phyloP scores from a whole-genome alignment of 2,329 filamentous ascomycete genomes.

The Onygenales sp. region DNA sequence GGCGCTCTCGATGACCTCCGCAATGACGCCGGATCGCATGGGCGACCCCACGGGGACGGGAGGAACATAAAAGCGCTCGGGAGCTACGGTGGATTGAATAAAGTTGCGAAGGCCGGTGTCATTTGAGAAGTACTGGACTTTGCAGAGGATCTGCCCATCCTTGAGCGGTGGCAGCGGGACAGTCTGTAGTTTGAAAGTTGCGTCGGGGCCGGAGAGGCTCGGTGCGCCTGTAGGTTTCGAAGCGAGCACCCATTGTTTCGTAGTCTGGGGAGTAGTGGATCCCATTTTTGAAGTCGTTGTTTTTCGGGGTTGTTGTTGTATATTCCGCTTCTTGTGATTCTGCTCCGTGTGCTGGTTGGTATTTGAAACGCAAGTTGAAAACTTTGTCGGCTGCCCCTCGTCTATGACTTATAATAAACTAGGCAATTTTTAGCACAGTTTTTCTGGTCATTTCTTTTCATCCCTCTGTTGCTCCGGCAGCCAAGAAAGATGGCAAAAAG shows the following conservation, averaged over 20 bases:
- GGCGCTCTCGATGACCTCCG: not conserved
- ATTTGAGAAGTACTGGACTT: not conserved
- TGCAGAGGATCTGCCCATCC: not conserved
- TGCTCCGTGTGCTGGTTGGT: no score
- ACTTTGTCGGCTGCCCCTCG: no score
- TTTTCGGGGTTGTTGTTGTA: no score
- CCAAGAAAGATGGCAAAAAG: no score
- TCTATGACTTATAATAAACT: no score
- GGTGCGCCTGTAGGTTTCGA: not conserved
- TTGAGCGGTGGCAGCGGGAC: not conserved
- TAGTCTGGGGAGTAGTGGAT: not conserved
- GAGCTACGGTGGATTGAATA: not conserved
- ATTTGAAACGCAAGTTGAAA: no score
- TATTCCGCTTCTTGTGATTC: no score
- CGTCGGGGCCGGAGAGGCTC: not conserved
- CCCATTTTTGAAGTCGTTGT: not conserved
- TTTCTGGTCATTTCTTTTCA: no score
- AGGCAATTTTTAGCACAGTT: no score
- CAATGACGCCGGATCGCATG: not conserved
- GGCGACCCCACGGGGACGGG: not conserved
- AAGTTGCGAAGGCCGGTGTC: not conserved
- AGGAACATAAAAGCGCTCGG: not conserved
- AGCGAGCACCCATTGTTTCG: not conserved
- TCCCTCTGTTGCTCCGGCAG: no score
- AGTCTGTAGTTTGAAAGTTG: not conserved